Percentiles rank a stretch among this genome's conserved stretches.
These are phyloP conservation scores for Rosa multiflora DNA, from an alignment of 306 rosid species.

Conservation along the genomic window DNA sequence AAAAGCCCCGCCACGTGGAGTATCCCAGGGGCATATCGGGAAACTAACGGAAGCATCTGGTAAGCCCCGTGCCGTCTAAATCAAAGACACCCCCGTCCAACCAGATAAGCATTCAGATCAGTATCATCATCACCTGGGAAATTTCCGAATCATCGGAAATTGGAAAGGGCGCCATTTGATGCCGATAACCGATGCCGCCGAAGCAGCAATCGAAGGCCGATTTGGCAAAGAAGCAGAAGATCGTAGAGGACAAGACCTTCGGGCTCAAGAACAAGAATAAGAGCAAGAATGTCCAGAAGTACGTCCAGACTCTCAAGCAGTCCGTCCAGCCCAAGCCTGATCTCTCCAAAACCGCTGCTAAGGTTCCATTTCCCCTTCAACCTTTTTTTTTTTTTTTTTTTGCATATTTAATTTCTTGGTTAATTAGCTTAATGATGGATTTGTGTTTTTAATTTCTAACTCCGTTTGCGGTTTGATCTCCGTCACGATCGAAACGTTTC, in stretches of 20 bases:
- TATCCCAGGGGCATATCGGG: not conserved
- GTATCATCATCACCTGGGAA: not conserved
- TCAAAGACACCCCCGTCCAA: not conserved
- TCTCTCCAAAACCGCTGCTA: conserved; percentile 47
- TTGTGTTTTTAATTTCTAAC: not conserved
- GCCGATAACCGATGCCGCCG: conserved; percentile 65
- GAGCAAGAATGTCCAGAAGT: conserved; percentile 82
- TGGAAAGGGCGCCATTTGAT: not conserved
- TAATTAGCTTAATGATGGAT: not conserved
- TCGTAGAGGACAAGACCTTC: conserved; percentile 95
- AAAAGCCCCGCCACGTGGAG: not conserved
- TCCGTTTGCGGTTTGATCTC: not conserved
- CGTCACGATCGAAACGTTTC: not conserved
- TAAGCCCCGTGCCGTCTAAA: not conserved
- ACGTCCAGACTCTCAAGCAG: conserved; percentile 74
- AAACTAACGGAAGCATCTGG: conserved; percentile 2
- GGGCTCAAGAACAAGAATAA: conserved; percentile 94
- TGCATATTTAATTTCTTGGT: not conserved
- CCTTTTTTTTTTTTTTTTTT: no score
- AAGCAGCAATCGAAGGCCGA: conserved; percentile 70
- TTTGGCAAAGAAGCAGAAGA: conserved; percentile 91
- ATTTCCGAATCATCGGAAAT: not conserved
- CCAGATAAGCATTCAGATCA: conserved; percentile 7
- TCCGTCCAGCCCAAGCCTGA: conserved; percentile 62
- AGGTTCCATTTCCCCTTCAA: conserved; percentile 40